Evolutionary conservation across 1,139 yeast genomes (phyloP).

Genomic region (Yamadazyma sp.): DNA sequence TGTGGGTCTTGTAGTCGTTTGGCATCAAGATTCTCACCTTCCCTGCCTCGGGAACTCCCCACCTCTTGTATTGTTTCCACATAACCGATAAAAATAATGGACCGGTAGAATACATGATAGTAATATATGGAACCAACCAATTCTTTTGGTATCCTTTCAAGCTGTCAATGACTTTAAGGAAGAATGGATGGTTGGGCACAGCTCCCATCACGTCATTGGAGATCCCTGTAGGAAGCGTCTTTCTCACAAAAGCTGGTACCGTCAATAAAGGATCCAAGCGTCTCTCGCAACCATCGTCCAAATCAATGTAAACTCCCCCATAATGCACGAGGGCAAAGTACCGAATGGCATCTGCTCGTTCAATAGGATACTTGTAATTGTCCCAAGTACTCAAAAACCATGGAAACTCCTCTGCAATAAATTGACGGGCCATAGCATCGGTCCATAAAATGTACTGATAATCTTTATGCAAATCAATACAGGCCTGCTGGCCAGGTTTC

Average conservation of each 20-base stretch:
- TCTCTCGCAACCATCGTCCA: constrained; percentile 84
- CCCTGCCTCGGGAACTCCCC: constrained; percentile 66
- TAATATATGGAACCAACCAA: constrained; percentile 83
- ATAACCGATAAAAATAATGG: constrained; percentile 83
- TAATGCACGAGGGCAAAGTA: constrained; percentile 79
- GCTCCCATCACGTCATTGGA: constrained; percentile 94
- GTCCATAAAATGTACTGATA: constrained; percentile 91
- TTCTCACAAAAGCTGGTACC: constrained; percentile 82
- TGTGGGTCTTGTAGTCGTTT: constrained; percentile 60
- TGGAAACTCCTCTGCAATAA: constrained; percentile 73
- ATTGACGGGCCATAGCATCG: constrained; percentile 77
- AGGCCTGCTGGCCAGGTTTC: constrained; percentile 74
- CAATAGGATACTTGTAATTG: constrained; percentile 73
- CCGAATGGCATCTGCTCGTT: constrained; percentile 91
- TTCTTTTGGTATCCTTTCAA: constrained; percentile 63
- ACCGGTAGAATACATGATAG: constrained; percentile 93
- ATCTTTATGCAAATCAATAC: constrained; percentile 79
- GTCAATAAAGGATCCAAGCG: constrained; percentile 76
- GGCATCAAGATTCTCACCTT: constrained; percentile 71
- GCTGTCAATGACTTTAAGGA: constrained; percentile 64
- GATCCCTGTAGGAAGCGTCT: constrained; percentile 87
- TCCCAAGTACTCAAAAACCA: constrained; percentile 87
- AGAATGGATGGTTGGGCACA: constrained; percentile 84
- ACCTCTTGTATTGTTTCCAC: constrained; percentile 84
- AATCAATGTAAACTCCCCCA: constrained; percentile 89